phyloP scores from a whole-genome alignment of 805 yeast species.

The Candida vaughaniae region DNA sequence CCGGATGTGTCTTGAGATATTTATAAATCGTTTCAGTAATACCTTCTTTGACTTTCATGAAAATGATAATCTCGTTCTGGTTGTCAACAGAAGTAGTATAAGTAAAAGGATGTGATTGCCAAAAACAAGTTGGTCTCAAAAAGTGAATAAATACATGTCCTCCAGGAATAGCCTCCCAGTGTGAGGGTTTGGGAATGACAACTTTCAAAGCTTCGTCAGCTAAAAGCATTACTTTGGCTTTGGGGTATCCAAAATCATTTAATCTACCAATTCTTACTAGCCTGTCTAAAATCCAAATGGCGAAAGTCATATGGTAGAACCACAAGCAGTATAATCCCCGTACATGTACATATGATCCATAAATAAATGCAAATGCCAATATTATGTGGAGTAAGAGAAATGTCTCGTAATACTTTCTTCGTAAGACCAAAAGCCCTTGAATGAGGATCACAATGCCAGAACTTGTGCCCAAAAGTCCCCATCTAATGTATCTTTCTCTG shows the following conservation, averaged over 20 bases:
- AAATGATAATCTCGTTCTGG: slow-evolving; percentile 25
- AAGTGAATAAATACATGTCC: slow-evolving; percentile 61
- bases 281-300: slow-evolving; percentile 73
- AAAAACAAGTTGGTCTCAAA: slow-evolving; percentile 44
- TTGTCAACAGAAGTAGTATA: slow-evolving; percentile 22
- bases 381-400: slow-evolving; percentile 59
- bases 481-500: slow-evolving; percentile 16
- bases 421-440: slow-evolving; percentile 45
- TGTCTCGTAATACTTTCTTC: slow-evolving; percentile 49
- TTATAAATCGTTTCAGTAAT: slow-evolving; percentile 24
- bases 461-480: slow-evolving; percentile 27
- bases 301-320: slow-evolving; percentile 52
- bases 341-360: slow-evolving; percentile 53
- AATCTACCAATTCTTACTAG: slow-evolving; percentile 55
- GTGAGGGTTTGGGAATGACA: slow-evolving; percentile 48
- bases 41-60: slow-evolving; percentile 35
- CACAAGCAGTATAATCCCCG: slow-evolving; percentile 34
- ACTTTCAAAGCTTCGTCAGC: slow-evolving; percentile 50
- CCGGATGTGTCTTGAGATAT: slow-evolving; percentile 19
- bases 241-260: slow-evolving; percentile 57
- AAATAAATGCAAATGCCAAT: slow-evolving; percentile 47
- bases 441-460: slow-evolving; percentile 43
- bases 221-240: slow-evolving; percentile 43
- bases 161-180: slow-evolving; percentile 60
- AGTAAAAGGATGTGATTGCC: slow-evolving; percentile 73